A percentile compares a stretch with the other conserved stretches of the same genome.
phyloP scores from a whole-genome alignment of 371 early-diverging fungal genomes.

The Actinomucor elegans region DNA sequence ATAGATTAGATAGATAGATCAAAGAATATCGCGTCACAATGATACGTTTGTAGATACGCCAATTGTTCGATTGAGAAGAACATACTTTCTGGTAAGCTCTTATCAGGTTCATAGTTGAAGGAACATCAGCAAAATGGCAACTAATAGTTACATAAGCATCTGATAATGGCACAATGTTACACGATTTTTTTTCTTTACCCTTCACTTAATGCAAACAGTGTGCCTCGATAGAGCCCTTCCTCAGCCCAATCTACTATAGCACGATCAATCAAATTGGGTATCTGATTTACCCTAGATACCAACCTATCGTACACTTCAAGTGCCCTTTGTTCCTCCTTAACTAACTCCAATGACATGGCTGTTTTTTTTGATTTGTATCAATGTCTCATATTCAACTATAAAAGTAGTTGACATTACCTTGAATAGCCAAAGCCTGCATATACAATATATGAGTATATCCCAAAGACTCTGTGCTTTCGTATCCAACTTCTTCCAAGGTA shows the following conservation, averaged over 20 bases:
- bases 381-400: too few species aligned
- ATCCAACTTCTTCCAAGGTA: conserved; percentile 9
- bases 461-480: conserved; percentile 10
- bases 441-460: conserved; percentile 51
- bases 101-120: conserved; percentile 36
- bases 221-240: conserved; percentile 65
- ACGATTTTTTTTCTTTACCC: conserved; percentile 34
- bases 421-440: conserved; percentile 46
- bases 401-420: conserved; percentile 35
- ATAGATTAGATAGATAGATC: conserved; percentile 17
- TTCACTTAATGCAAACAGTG: conserved; percentile 53
- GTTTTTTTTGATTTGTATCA: too few species aligned
- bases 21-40: conserved; percentile 40
- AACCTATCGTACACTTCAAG: conserved; percentile 48
- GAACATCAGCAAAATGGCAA: not conserved
- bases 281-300: conserved; percentile 27
- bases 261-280: conserved; percentile 36
- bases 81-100: conserved; percentile 52
- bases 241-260: conserved; percentile 67
- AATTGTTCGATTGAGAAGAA: conserved; percentile 36
- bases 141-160: not conserved
- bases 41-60: conserved; percentile 46
- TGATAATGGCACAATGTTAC: conserved; percentile 2
- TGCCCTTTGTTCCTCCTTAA: conserved; percentile 41
- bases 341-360: conserved; percentile 55